Base-by-base conservation (phyloP, 176 grass and related monocot genomes). In the Thalia dealbata region DNA sequence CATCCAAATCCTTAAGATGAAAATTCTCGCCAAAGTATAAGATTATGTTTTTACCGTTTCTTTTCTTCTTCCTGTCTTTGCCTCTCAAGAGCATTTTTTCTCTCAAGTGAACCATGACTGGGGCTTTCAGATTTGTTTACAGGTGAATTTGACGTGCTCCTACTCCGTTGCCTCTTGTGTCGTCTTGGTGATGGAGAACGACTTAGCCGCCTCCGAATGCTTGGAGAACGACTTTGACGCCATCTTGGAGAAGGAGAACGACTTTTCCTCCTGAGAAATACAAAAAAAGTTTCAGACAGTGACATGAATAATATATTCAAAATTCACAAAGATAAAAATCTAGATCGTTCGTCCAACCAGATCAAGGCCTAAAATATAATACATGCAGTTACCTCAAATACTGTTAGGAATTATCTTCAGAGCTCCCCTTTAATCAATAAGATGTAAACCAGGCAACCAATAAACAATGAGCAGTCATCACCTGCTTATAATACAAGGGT, bases 1-100 rank as follows among this genome's bases (percentile, higher is more conserved):
- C 7, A 58, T n/a, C 54, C 16, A n/a, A 58, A 58, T 19, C 54
- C 54, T 23, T 58, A 58, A 58, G 54, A 58, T 58, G 54, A 58
- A 58, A 58, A 58, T 58, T 19, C 75, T 67, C 46, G 7, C 28
- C 19, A 82, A 59, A 64, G 84, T 85, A 83, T 59, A 16, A 64
- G 75, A 83, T 92, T n/a, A 86, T 82, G 75, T 73, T 72, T 82
- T 88, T 78, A 99, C 90, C 95, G 92, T 93, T 84, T 93, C 90
- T 91, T 99, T 81, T 99, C 95, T 90, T 23, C 93, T 91, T 99
- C 80, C 80, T 45, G 58, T 30, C 71, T 99, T 86, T 85, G 79
- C 62, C 80, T 93, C 83, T 99, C 85, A 84, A 86, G 62, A 41
- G 28, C 77, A 86, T 80, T 91, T 78, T 83, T 91, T 77, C 79